Evolutionary conservation across 2,329 filamentous ascomycete genomes (phyloP).

Genomic region (Pseudofabraea citricarpa): DNA sequence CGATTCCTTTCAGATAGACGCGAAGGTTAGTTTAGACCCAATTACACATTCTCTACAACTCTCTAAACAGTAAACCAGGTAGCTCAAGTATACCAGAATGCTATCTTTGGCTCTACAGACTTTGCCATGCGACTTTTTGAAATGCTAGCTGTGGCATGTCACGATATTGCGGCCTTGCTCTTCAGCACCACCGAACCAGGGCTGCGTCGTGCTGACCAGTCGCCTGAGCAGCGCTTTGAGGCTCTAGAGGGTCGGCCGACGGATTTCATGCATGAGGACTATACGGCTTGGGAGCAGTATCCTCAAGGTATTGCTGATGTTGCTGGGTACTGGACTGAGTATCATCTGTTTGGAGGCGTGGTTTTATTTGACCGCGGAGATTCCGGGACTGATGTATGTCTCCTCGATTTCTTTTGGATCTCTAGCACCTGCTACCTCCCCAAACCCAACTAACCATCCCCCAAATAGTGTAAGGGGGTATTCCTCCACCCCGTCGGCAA

Average conservation of each 20-base stretch:
- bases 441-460: slow-evolving; percentile 2
- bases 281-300: slow-evolving; percentile 15
- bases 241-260: slow-evolving; percentile 8
- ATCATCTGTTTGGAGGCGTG: slow-evolving; percentile 21
- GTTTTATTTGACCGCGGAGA: slow-evolving; percentile 22
- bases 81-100: slow-evolving; percentile 9
- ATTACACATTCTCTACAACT: neutral
- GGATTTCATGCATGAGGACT: slow-evolving; percentile 14
- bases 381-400: slow-evolving; percentile 8
- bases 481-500: slow-evolving; percentile 9
- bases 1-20: slow-evolving; percentile 1
- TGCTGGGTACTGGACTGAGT: slow-evolving; percentile 25
- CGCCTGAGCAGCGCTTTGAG: slow-evolving; percentile 2
- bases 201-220: slow-evolving; percentile 5
- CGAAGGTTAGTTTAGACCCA: slow-evolving; percentile 1
- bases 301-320: slow-evolving; percentile 20
- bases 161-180: slow-evolving; percentile 17
- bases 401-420: slow-evolving; percentile 2
- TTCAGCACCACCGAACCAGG: slow-evolving; percentile 11
- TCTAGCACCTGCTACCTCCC: slow-evolving; percentile 1
- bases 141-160: slow-evolving; percentile 13
- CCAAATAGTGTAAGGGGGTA: slow-evolving; percentile 6
- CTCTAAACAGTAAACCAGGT: slow-evolving; percentile 5
- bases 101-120: slow-evolving; percentile 8
- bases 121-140: slow-evolving; percentile 16